These are phyloP conservation scores for Adansonia grandidieri DNA, from an alignment of 441 rosid genomes.

Conservation along the genomic window DNA sequence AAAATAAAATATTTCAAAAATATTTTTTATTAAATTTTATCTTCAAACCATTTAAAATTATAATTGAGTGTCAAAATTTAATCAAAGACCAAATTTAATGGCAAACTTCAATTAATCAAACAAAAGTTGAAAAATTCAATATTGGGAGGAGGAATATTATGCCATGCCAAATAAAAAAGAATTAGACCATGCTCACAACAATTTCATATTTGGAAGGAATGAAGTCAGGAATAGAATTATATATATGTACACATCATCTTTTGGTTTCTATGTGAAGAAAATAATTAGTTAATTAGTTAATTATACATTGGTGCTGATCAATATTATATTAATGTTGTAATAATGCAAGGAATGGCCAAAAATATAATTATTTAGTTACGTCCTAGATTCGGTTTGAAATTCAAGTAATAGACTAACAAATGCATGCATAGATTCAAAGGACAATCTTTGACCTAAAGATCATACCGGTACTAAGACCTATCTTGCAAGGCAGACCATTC, in stretches of 20 bases:
- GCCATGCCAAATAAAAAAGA: too few species aligned
- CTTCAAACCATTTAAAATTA: too few species aligned
- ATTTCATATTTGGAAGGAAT: not conserved
- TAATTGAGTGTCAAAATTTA: too few species aligned
- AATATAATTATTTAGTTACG: conserved; percentile 5
- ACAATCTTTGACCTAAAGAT: conserved; percentile 69
- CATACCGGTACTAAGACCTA: conserved; percentile 36
- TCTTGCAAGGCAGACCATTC: not conserved
- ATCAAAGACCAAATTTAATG: too few species aligned
- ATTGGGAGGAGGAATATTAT: too few species aligned
- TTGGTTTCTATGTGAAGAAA: not conserved
- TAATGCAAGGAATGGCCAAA: not conserved
- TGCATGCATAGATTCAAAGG: conserved; percentile 36
- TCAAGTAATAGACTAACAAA: conserved; percentile 25
- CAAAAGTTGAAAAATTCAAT: too few species aligned
- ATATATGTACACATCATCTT: not conserved
- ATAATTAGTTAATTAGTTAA: not conserved
- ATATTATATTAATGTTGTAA: too few species aligned
- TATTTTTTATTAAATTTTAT: too few species aligned
- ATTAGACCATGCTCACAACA: too few species aligned
- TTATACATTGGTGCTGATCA: not conserved
- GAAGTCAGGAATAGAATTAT: not conserved
- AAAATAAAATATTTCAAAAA: too few species aligned
- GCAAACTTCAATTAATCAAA: too few species aligned
- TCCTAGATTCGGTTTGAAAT: conserved; percentile 33